Conservation (phyloP, 2,329 filamentous ascomycete genomes). For the Pseudogymnoascus sp. region DNA sequence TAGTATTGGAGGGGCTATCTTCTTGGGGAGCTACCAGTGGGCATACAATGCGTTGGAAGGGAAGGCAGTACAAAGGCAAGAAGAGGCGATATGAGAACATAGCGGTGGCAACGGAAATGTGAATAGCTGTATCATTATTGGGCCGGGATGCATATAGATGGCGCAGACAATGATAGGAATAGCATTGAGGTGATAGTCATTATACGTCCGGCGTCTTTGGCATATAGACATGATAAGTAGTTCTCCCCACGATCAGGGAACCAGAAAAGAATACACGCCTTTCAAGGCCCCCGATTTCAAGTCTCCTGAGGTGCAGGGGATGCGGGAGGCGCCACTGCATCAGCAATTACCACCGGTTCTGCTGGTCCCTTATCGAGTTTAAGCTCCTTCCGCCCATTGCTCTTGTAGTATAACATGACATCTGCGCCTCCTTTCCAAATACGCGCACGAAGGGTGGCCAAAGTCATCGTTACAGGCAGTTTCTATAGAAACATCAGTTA, state of each 20-base stretch:
- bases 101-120: not conserved
- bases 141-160: constrained; percentile 18
- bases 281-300: not conserved
- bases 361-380: not conserved
- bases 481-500: constrained; percentile 20
- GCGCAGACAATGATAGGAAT: constrained; percentile 12
- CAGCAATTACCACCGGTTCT: not conserved
- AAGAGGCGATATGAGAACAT: not conserved
- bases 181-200: constrained; percentile 7
- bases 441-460: constrained; percentile 86
- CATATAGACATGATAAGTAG: not conserved
- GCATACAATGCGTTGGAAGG: constrained; percentile 65
- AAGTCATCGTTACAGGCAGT: constrained; percentile 75
- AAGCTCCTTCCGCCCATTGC: constrained; percentile 59
- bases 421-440: constrained; percentile 95
- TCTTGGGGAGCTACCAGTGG: constrained; percentile 89
- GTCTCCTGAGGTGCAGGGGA: not conserved
- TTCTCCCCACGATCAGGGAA: not conserved
- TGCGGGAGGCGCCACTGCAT: not conserved
- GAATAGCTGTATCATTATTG: constrained; percentile 7
- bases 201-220: not conserved
- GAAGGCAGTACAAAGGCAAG: constrained; percentile 11
- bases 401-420: constrained; percentile 81
- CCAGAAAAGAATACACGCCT: not conserved
- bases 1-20: constrained; percentile 86